Evolutionary conservation across 2,329 filamentous ascomycete genomes (phyloP).

Genomic region (Aspergillus terreus): DNA sequence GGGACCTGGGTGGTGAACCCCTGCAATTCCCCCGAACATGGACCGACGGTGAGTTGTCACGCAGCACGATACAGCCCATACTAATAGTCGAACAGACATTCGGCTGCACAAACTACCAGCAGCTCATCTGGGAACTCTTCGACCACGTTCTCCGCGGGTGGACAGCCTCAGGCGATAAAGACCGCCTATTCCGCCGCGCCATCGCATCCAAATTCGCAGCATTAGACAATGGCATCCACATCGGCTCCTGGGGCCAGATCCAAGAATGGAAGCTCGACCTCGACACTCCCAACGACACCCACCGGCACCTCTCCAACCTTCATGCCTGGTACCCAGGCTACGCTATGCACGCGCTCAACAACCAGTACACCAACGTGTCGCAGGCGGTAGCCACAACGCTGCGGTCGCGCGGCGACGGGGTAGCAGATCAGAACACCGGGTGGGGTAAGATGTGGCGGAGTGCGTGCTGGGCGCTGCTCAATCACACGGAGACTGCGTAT

Average conservation of each 20-base stretch:
- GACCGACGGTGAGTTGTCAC: slow-evolving; percentile 35
- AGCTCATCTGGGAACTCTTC: slow-evolving; percentile 37
- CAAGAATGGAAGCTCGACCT: slow-evolving; percentile 51
- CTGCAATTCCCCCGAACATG: slow-evolving; percentile 58
- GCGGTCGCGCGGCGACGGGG: slow-evolving; percentile 45
- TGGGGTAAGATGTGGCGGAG: slow-evolving; percentile 59
- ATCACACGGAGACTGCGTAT: slow-evolving; percentile 49
- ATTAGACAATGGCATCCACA: slow-evolving; percentile 30
- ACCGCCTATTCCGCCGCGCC: slow-evolving; percentile 6
- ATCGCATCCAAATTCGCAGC: slow-evolving; percentile 6
- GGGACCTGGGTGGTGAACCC: slow-evolving; percentile 54
- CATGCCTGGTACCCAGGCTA: slow-evolving; percentile 56
- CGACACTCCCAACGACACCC: slow-evolving; percentile 43
- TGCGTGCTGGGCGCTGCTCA: slow-evolving; percentile 55
- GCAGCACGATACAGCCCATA: background rate
- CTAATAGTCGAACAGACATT: slow-evolving; percentile 12
- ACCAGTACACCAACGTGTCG: slow-evolving; percentile 44
- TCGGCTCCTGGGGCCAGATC: slow-evolving; percentile 42
- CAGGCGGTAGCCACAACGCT: slow-evolving; percentile 47
- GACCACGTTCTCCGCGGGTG: slow-evolving; percentile 35
- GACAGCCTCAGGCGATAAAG: slow-evolving; percentile 29
- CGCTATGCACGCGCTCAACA: slow-evolving; percentile 40
- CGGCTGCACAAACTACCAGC: slow-evolving; percentile 24
- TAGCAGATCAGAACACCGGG: slow-evolving; percentile 50
- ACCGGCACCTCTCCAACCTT: slow-evolving; percentile 55